Evolutionary conservation across 768 basidiomycete genomes (phyloP), one percentile per base, ranked within the genome.

Genomic region (Russula olivacea): DNA sequence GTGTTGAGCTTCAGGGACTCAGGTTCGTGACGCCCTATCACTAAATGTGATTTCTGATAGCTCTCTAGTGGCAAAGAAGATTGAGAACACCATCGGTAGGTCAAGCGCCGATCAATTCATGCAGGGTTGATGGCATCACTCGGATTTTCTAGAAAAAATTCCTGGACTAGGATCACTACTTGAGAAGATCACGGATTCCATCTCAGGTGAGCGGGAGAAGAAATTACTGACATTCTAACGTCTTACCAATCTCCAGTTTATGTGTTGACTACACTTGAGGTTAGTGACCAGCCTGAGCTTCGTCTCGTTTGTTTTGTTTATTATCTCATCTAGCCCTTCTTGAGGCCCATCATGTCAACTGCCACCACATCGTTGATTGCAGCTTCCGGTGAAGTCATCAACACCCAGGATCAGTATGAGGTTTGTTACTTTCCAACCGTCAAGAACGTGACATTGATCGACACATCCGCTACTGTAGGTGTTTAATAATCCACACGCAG

Each of bases 1-100:
- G 84, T 96, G 7, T 73, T 98, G 71, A 85, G 79, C 30, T 95
- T 95, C 76, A 80, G 92, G 55, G 93, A 96, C 74, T 84, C 84
- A 6, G 83, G 86, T 86, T 60, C 12, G 70, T 8, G 43, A 36
- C 51, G 10, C 57, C 17, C 12, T 49, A 40, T 32, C 21, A 41
- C 51, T 65, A 30, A 43, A 64, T 12, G 57, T 41, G 30, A 38
- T 41, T 19, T n/a, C 30, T 30, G 30, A 21, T 15, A 8, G 11
- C 32, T 21, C 21, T 43, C 30, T 19, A 83, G 83, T 89, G 32
- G 80, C 84, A 69, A 94, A 93, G 80, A 87, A 84, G 73, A 90
- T 96, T 52, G 80, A 82, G 69, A 83, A 79, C 62, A 88, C 83
- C 0, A 89, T 91, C 56, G 85, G 84, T 83, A 53, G 19, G 77